Evolutionary conservation across 2,329 filamentous ascomycete species (phyloP), one percentile per base, ranked within the genome.

Genomic region (Thelonectria rubi): DNA sequence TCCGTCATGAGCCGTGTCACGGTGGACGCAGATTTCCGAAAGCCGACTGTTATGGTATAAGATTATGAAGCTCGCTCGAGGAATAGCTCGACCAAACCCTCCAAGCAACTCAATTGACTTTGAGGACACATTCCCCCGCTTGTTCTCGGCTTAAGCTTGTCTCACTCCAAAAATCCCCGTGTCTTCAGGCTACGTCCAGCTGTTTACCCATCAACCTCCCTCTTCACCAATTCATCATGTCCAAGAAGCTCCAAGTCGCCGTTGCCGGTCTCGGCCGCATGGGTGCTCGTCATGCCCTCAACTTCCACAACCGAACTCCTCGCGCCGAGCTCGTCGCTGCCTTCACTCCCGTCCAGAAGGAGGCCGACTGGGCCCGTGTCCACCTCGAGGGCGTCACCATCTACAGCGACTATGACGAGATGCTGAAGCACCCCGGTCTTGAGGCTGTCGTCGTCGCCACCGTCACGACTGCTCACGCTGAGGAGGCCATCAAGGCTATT

Each of bases 261-360:
- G 60, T 67, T 49, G 67, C 69, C 17, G 69, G 69, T 50, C 69
- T 71, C 56, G 69, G 69, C 32, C 69, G 69, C 17, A 71, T 71
- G 69, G 69, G 69, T 18, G 69, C 68, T 61, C 69, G 69, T 11
- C 69, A 71, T 39, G 69, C 69, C 51, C 68, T 70, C 55, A 71
- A 70, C 62, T 70, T 72, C 45, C 65, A 69, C 60, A 64, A 70
- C 58, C 50, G 68, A 40, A 68, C 68, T 17, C 69, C 69, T 17
- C 69, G 69, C 7, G 65, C 65, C 40, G 61, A 71, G 52, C 67
- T 71, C 34, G 68, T 70, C 2, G 69, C 69, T n/a, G 69, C 65
- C 40, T 71, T 72, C 26, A 72, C 67, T 40, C 69, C 69, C 26
- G 60, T 65, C 4, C 66, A 67, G 18, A 65, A 68, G 50, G 69